Evolutionary conservation across 306 rosid species (phyloP), one percentile per base, ranked within the genome.

Genomic region (Lathyrus aphaca): DNA sequence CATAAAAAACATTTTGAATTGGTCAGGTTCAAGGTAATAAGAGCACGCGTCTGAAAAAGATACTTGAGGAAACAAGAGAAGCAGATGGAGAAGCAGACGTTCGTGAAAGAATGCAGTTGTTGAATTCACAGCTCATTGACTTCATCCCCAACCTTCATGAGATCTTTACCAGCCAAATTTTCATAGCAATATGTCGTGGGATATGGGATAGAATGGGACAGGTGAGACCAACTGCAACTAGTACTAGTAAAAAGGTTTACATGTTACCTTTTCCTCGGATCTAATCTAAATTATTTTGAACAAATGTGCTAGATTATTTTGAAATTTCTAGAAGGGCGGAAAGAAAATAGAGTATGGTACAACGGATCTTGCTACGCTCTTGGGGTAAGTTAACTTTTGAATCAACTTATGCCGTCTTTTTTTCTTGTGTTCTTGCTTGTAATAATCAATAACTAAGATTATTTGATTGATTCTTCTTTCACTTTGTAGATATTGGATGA

Each of bases 121-220:
- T 94, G 63, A 90, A 84, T 67, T 84, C 89, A 75, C 96, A 85
- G 66, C 91, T 94, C 48, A 80, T 76, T 45, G 98, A 86, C 66
- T 85, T 89, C 66, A 83, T 94, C 70, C 87, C 96, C 54, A 94
- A 94, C 83, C 74, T 90, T 84, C 98, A 90, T 56, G 97, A 83
- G 49, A 95, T 94, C 63, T 94, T 94, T 51, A 81, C 90, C 38
- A 86, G 88, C 80, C 91, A 81, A 70, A 87, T 94, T 60, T 94
- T 90, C 50, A 82, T 86, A 49, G 88, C 98, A 30, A 80, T 81
- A 63, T 87, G 91, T 32, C 96, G 97, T 6, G 98, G 97, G 74
- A 80, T 85, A 48, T 94, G 98, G 98, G 95, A 94, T 39, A 87
- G 91, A 76, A 90, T 84, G 96, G 98, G 98, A 78, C 88, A 94